Conservation (phyloP, 192 early-diverging fungal species). For the Kickxella alabastrina region DNA sequence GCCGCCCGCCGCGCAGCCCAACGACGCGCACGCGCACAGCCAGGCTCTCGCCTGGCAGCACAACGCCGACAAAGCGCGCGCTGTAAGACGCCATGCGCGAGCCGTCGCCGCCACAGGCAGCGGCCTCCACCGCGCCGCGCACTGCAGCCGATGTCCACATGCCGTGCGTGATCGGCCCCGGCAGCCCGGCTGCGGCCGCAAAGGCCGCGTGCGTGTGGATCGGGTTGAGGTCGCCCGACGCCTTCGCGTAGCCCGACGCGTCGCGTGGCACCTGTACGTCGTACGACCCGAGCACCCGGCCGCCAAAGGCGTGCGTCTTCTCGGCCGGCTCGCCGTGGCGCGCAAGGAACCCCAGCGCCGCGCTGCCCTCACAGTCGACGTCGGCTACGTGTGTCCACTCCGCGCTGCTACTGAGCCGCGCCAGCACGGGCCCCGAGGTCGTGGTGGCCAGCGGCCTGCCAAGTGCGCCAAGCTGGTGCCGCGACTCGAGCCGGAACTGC, state of each 20-base stretch:
- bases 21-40: conserved; percentile 78
- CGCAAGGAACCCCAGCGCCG: conserved; percentile 70
- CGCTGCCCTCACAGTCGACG: conserved; percentile 68
- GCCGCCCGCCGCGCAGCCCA: conserved; percentile 84
- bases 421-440: conserved; percentile 62
- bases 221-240: conserved; percentile 88
- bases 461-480: conserved; percentile 54
- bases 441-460: conserved; percentile 53
- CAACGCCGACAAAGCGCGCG: conserved; percentile 84
- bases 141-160: conserved; percentile 96
- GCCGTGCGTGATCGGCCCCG: conserved; percentile 91
- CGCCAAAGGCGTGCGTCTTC: conserved; percentile 64
- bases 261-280: background rate
- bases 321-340: conserved; percentile 66
- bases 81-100: conserved; percentile 72
- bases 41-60: conserved; percentile 76
- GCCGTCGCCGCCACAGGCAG: conserved; percentile 78
- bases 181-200: conserved; percentile 77
- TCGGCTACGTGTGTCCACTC: conserved; percentile 70
- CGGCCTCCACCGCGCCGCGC: conserved; percentile 81
- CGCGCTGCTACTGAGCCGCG: conserved; percentile 37
- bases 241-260: conserved; percentile 64
- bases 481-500: conserved; percentile 75
- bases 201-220: conserved; percentile 94
- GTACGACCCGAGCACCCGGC: conserved; percentile 46